phyloP scores from a whole-genome alignment of 164 flowering plant species.

The Platanus orientalis region DNA sequence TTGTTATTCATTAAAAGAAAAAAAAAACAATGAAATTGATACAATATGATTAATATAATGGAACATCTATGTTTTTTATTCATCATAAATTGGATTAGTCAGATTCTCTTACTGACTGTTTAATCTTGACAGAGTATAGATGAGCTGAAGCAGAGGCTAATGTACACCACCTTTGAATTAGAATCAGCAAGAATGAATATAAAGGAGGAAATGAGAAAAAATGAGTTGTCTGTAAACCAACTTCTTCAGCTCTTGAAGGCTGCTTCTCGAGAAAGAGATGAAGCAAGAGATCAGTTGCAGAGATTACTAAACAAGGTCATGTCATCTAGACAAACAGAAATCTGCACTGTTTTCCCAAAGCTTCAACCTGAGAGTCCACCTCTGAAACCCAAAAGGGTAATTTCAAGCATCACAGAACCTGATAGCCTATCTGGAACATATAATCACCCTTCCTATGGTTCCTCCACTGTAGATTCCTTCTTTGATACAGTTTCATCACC shows the following conservation, averaged over 20 bases:
- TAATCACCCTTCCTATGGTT: slow-evolving; percentile 38
- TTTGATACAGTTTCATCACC: slow-evolving; percentile 57
- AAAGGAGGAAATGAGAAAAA: slow-evolving; percentile 43
- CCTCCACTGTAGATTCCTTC: slow-evolving; percentile 59
- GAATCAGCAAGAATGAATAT: slow-evolving; percentile 48
- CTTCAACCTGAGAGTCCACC: slow-evolving; percentile 25
- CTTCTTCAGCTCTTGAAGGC: slow-evolving; percentile 41
- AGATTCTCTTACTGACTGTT: too few species aligned
- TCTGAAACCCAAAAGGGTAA: slow-evolving; percentile 26
- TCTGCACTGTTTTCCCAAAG: slow-evolving; percentile 15
- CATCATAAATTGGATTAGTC: too few species aligned
- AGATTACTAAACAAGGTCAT: slow-evolving; percentile 33
- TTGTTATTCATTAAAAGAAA: too few species aligned
- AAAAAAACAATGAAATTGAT: too few species aligned
- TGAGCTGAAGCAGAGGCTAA: slow-evolving; percentile 52
- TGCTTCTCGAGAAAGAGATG: slow-evolving; percentile 68
- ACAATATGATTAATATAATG: too few species aligned
- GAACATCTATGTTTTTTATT: too few species aligned
- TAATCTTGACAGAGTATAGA: slow-evolving; percentile 41
- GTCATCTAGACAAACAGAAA: slow-evolving; percentile 17
- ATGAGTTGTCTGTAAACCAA: slow-evolving; percentile 36
- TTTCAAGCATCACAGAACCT: slow-evolving; percentile 65
- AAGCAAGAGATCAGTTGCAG: slow-evolving; percentile 56
- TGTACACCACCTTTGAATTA: slow-evolving; percentile 40
- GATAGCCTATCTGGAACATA: slow-evolving; percentile 48